Base-by-base conservation (phyloP, 208 protist species). In the Hexamita inflata region DNA sequence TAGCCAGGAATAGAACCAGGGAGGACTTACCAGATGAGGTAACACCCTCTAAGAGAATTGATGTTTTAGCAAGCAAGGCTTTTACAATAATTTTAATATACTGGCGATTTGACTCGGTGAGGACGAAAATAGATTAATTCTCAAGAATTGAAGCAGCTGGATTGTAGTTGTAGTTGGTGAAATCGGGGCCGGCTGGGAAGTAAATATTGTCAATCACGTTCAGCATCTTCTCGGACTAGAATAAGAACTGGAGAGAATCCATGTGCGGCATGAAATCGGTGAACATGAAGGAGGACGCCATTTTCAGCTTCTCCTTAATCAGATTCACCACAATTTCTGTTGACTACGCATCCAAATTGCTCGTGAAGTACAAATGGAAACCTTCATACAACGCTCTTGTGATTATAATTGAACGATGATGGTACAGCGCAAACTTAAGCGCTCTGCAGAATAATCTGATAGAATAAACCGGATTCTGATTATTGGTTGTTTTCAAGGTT, bases 1-100 rank as follows among this genome's bases (percentile, higher is more conserved):
- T 83, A 0, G 96, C 96, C 26, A 99, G 83, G 83, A 98, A 97
- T 84, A 96, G 92, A 29, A 99, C 90, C 89, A 99, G 96, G 7
- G 87, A 92, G 35, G 96, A 99, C 85, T 99, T 99, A 35, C 95
- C 94, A 59, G 35, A 70, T 15, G 64, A 70, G 15, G 64, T 70
- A 4, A 38, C n/a, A 57, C 64, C 64, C n/a, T 70, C 64, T 45
- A 70, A 45, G 9, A 70, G 35, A 11, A 70, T n/a, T 70, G 64
- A 38, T 9, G 38, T n/a, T 9, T 40, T 29, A 32, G 64, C 9
- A 40, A 38, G 30, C 11, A 70, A 11, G 9, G 64, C 9, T 15
- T 38, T 40, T 32, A 38, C 15, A n/a, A 70, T 57, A 28, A 24
- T 45, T 19, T 29, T 4, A 2, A 70, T 24, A n/a, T 70, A 70